Base-by-base conservation (phyloP, 768 basidiomycete species). In the Mrakia blollopis region DNA sequence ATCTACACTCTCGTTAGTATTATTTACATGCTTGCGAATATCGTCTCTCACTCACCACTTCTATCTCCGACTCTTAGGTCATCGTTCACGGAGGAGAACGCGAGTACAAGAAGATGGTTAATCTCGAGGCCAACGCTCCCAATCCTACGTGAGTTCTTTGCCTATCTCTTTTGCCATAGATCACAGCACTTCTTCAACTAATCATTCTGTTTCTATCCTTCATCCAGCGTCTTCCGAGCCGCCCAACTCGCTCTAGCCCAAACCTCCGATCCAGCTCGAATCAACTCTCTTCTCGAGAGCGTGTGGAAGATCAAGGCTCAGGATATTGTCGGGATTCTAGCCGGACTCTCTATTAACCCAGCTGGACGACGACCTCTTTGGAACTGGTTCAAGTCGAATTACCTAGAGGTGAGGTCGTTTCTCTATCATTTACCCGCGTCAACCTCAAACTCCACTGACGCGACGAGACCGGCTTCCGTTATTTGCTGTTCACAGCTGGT, bases 101-200 rank as follows among this genome's bases (percentile, higher is more conserved):
- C 94, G 75, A 88, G 90, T 25, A 88, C 88, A 30, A 85, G 89
- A 78, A 83, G 52, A 54, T 54, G 52, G 2, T 23, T 16, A 7
- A 54, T 6, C 23, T n/a, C 6, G 21, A 23, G 2, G 52, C 52
- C 4, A 6, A 23, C 6, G 52, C 52, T 21, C 52, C 52, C 23
- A 54, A 54, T 16, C 52, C 52, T 13, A 54, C 23, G 52, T 16
- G 25, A 21, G 52, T n/a, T 23, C 52, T 23, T 23, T 21, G 2
- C 23, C 18, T n/a, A n/a, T 25, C 23, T 23, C 25, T 23, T 16
- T n/a, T 54, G 23, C 25, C 10, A 2, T n/a, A n/a, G n/a, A n/a
- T n/a, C n/a, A n/a, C n/a, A n/a, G n/a, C 52, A 2, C 25, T n/a
- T 54, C 21, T 9, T 54, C 52, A 2, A 9, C 14, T 54, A 8